Evolutionary conservation across 257 asterid species (phyloP).

Genomic region (Ocimum tenuiflorum): DNA sequence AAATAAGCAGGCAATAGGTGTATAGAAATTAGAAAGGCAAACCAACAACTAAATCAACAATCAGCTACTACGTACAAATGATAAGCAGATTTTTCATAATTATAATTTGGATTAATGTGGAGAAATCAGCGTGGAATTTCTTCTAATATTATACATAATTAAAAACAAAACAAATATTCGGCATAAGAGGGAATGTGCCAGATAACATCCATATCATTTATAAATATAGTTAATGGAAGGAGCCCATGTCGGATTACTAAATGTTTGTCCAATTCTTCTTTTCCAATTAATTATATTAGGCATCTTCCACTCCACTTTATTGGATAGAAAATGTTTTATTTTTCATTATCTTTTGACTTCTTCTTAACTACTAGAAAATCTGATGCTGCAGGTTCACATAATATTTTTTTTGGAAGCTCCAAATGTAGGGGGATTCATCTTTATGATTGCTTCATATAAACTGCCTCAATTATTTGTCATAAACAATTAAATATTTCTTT

Average conservation of each 20-base stretch:
- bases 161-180: no score
- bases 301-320: constrained; percentile 13
- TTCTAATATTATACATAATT: no score
- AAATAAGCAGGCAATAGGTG: no score
- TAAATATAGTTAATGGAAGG: constrained; percentile 9
- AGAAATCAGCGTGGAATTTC: no score
- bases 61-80: no score
- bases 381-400: constrained; percentile 1
- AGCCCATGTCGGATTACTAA: constrained; percentile 21
- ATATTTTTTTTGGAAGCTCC: constrained; percentile 17
- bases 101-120: no score
- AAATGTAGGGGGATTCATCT: constrained; percentile 31
- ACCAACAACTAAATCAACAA: no score
- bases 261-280: constrained; percentile 11
- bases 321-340: neutral
- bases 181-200: neutral
- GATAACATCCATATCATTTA: neutral
- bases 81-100: no score
- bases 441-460: constrained; percentile 19
- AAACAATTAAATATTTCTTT: constrained; percentile 3
- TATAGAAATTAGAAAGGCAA: no score
- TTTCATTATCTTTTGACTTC: constrained; percentile 18
- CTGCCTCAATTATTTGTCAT: constrained; percentile 25
- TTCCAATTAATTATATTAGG: neutral
- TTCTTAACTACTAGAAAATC: constrained; percentile 4